Conservation (phyloP, 1,284 basidiomycete genomes). For the Ganoderma sinense region DNA sequence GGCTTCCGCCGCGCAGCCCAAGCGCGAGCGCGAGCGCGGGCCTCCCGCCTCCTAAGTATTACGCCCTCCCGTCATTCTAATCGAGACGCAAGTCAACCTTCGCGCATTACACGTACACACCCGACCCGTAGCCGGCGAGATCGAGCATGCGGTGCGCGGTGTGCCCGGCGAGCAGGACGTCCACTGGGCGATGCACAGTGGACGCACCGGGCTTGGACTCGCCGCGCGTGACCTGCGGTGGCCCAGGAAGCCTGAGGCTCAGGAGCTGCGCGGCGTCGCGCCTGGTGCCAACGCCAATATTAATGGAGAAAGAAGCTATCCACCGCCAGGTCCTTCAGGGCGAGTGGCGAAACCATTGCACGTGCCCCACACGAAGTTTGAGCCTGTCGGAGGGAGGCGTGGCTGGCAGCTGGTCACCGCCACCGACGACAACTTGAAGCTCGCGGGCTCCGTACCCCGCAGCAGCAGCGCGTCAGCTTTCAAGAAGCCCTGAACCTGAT, state of each 20-base stretch:
- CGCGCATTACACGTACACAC: neutral
- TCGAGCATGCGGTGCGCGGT: constrained; percentile 15
- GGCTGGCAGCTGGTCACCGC: neutral
- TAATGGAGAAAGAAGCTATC: neutral
- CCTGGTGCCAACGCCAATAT: neutral
- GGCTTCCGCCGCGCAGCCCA: neutral
- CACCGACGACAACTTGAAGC: neutral
- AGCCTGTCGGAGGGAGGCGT: no score
- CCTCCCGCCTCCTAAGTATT: no score
- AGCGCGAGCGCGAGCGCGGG: no score
- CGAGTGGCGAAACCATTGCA: neutral
- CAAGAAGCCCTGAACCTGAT: neutral
- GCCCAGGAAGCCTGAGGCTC: no score
- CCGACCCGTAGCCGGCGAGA: constrained; percentile 6
- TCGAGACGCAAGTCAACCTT: neutral
- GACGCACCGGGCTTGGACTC: neutral
- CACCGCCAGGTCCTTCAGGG: no score
- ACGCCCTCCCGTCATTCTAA: no score
- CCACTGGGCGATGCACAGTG: constrained; percentile 10
- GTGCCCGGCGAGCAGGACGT: constrained; percentile 2
- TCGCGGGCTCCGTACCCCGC: neutral
- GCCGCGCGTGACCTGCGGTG: neutral
- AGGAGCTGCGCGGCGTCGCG: neutral
- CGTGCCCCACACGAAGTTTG: neutral
- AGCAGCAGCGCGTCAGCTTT: neutral